Conservation (phyloP, 371 early-diverging fungal species). For the Apophysomyces ossiformis region DNA sequence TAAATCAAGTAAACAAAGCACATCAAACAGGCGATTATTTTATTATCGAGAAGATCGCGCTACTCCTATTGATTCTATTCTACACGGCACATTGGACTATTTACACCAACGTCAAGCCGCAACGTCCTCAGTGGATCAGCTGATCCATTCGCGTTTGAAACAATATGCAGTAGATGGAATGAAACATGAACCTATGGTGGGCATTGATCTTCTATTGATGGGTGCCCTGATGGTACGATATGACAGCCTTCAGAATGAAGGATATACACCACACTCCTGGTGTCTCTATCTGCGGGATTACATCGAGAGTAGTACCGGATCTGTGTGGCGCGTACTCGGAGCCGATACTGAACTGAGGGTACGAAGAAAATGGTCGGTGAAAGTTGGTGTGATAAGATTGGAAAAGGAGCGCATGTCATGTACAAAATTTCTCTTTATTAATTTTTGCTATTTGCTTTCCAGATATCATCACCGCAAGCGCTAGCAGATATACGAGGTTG, state of each 20-base stretch:
- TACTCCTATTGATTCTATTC: constrained; percentile 13
- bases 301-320: constrained; percentile 29
- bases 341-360: constrained; percentile 13
- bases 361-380: constrained; percentile 7
- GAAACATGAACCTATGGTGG: constrained; percentile 12
- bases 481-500: constrained; percentile 25
- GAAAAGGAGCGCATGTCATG: too few species aligned
- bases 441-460: background rate
- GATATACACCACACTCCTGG: constrained; percentile 27
- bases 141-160: background rate
- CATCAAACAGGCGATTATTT: background rate
- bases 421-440: too few species aligned
- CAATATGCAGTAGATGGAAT: constrained; percentile 14
- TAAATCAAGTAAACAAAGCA: background rate
- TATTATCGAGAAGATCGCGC: constrained; percentile 4
- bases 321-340: constrained; percentile 39
- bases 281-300: constrained; percentile 47
- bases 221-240: constrained; percentile 44
- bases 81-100: constrained; percentile 12
- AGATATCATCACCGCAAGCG: constrained; percentile 23
- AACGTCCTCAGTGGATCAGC: background rate
- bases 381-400: too few species aligned
- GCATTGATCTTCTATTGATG: constrained; percentile 37
- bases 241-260: constrained; percentile 21
- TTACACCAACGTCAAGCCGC: background rate